A percentile compares a stretch with the other conserved stretches of the same genome.
These are phyloP conservation scores for Ceratocystis colombiana DNA, from an alignment of 2,329 filamentous ascomycete genomes.

Conservation along the genomic window DNA sequence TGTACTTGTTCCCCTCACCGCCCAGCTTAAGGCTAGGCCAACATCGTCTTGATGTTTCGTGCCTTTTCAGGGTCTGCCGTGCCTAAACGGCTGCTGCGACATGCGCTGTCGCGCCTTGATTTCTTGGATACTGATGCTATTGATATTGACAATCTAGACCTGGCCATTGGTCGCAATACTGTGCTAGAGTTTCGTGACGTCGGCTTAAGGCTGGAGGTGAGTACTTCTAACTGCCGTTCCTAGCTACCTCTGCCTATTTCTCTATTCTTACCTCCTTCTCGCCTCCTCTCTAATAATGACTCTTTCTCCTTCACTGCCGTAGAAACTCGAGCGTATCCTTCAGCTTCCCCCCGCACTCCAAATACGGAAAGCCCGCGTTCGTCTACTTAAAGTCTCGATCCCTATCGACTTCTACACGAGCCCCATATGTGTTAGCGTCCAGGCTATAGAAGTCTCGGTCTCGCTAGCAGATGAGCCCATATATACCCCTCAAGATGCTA, in stretches of 20 bases:
- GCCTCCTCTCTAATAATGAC: conserved; percentile 1
- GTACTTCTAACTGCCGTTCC: conserved; percentile 28
- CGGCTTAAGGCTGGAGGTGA: conserved; percentile 65
- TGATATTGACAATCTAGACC: conserved; percentile 75
- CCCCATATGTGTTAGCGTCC: conserved; percentile 69
- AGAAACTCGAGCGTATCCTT: conserved; percentile 71
- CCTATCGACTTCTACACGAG: conserved; percentile 81
- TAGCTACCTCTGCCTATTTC: neutral
- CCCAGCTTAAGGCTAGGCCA: neutral
- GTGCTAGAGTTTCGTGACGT: conserved; percentile 82
- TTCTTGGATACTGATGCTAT: conserved; percentile 79
- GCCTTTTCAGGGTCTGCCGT: conserved; percentile 58
- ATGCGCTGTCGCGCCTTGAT: conserved; percentile 72
- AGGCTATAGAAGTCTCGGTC: conserved; percentile 65
- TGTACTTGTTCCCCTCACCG: neutral
- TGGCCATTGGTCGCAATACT: conserved; percentile 70
- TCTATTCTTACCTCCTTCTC: neutral
- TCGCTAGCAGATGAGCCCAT: conserved; percentile 35
- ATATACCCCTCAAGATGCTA: neutral
- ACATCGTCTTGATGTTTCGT: conserved; percentile 48
- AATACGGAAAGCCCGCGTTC: conserved; percentile 63
- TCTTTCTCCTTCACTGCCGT: conserved; percentile 15
- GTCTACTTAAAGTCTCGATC: conserved; percentile 68
- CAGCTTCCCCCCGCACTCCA: conserved; percentile 63
- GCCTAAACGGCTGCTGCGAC: conserved; percentile 80